Evolutionary conservation across 176 grass and related monocot genomes (phyloP).

Genomic region (Bothriochloa decipiens): DNA sequence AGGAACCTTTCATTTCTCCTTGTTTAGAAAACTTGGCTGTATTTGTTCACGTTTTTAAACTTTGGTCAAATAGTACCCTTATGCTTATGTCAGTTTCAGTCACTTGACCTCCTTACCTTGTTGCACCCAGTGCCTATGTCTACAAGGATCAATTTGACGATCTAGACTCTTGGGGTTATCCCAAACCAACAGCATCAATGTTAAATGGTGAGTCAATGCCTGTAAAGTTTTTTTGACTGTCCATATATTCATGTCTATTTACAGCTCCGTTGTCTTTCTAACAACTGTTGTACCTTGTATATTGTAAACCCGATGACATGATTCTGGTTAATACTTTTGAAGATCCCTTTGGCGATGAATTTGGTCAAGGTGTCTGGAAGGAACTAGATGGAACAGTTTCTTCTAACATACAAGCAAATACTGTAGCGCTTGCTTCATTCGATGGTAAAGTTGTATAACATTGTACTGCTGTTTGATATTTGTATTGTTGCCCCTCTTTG

Average conservation of each 20-base stretch:
- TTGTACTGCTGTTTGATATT: not conserved
- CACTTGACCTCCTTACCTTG: not conserved
- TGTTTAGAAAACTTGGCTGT: no score
- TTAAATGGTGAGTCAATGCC: not conserved
- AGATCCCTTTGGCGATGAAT: not conserved
- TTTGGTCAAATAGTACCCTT: no score
- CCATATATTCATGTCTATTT: not conserved
- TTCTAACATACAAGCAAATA: not conserved
- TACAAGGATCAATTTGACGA: not conserved
- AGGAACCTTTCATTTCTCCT: no score
- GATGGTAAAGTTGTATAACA: not conserved
- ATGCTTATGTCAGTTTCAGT: not conserved
- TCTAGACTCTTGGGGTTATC: constrained; percentile 7
- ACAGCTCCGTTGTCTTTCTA: not conserved
- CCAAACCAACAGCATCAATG: not conserved
- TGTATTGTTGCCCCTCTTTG: no score
- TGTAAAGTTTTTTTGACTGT: not conserved
- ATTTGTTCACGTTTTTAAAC: no score
- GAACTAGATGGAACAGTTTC: not conserved
- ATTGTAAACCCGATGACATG: not conserved
- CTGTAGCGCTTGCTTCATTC: constrained; percentile 10
- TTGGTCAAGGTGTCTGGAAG: not conserved
- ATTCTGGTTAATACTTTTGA: not conserved
- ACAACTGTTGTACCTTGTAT: not conserved
- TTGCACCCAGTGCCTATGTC: not conserved